Base-by-base conservation (phyloP, 768 basidiomycete species). In the Hygrocybe punicea region DNA sequence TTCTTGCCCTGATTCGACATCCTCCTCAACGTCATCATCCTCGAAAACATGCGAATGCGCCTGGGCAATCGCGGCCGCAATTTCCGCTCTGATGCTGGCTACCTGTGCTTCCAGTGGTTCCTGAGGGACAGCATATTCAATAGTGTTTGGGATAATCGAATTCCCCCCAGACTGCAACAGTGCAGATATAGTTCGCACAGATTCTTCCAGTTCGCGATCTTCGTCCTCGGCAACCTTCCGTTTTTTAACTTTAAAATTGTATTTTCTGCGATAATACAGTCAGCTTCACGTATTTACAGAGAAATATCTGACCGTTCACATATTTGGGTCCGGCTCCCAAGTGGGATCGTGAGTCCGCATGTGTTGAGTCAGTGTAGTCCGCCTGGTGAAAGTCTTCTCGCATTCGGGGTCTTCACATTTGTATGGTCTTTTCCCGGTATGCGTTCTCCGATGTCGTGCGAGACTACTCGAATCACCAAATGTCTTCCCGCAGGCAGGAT, bases 381-480 rank as follows among this genome's bases (percentile, higher is more conserved):
- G 81, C 55, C 92, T 82, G 19, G 90, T 92, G 71, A 93, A 93
- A 1, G 89, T 90, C 78, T 93, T 93, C 64, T 89, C 87, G 71
- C 89, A 91, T 58, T 83, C 81, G 4, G 86, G 82, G 60, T 89
- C 85, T 69, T 91, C 89, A 67, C 91, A 93, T 67, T 87, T 90
- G 70, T 91, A 93, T 33, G 89, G 89, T 52, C 90, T 83, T 69
- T 89, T 93, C 42, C 87, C 91, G 8, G 89, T 91, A 65, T 90
- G 92, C 21, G 91, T 93, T 62, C 93, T 83, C 52, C 93, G 84
- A 76, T 96, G 93, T 59, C 93, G 84, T 49, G 93, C 93, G 45
- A 96, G 81, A 73, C 89, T 91, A 65, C 91, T 93, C 3, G 93
- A 95, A 68, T 96, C 93, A 47, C 89, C 85, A 73, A 95, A 96